Percentiles rank a stretch among this genome's conserved stretches.
These are phyloP conservation scores for Calonectria pteridis DNA, from an alignment of 2,329 filamentous ascomycete genomes.

Conservation along the genomic window DNA sequence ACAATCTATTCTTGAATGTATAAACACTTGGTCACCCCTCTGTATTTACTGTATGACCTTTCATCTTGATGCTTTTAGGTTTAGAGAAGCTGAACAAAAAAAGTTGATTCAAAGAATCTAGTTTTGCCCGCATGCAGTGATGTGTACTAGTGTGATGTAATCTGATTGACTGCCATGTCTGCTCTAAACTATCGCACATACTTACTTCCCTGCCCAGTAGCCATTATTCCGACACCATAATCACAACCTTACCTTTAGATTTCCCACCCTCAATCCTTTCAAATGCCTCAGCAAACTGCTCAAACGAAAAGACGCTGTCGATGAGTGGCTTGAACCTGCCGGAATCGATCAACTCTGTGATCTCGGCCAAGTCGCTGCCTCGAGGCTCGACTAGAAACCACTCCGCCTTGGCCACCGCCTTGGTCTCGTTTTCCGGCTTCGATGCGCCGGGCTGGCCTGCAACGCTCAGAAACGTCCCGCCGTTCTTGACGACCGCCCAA, in stretches of 20 bases:
- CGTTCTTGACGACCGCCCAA: conserved; percentile 52
- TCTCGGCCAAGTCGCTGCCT: conserved; percentile 51
- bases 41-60: conserved; percentile 30
- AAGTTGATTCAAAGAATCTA: neutral
- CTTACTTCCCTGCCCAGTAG: neutral
- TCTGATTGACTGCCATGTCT: neutral
- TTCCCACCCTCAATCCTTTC: conserved; percentile 50
- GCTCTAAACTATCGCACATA: neutral
- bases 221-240: conserved; percentile 43
- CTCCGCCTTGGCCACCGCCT: conserved; percentile 45
- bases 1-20: conserved; percentile 25
- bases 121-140: neutral
- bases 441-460: conserved; percentile 44
- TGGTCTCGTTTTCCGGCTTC: conserved; percentile 46
- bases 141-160: neutral
- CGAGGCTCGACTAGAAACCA: conserved; percentile 55
- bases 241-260: conserved; percentile 55
- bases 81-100: conserved; percentile 30
- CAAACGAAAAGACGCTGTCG: conserved; percentile 56
- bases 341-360: conserved; percentile 50
- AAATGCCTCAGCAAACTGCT: conserved; percentile 54
- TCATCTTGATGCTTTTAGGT: conserved; percentile 9
- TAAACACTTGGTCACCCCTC: conserved; percentile 28
- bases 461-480: conserved; percentile 51
- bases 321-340: conserved; percentile 49